phyloP scores from a whole-genome alignment of 2,329 filamentous ascomycete species.

The Hirsutella thompsonii region DNA sequence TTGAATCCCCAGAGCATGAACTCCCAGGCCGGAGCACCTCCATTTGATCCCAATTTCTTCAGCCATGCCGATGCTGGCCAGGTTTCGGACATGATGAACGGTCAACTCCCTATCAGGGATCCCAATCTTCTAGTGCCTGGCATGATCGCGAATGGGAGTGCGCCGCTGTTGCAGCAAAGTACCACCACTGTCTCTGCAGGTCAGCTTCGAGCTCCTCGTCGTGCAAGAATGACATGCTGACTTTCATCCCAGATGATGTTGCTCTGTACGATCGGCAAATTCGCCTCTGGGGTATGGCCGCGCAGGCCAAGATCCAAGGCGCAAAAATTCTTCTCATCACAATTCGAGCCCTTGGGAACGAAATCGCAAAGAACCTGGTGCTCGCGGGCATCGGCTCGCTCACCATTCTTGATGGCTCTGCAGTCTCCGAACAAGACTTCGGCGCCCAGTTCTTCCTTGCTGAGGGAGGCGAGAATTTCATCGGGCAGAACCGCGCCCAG shows the following conservation, averaged over 20 bases:
- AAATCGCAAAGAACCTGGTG: constrained; percentile 95
- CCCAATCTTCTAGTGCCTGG: constrained; percentile 17
- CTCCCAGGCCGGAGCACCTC: neutral
- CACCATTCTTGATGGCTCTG: constrained; percentile 70
- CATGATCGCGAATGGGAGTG: constrained; percentile 13
- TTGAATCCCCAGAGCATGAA: neutral
- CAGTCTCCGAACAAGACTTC: constrained; percentile 66
- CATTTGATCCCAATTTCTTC: neutral
- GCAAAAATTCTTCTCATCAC: constrained; percentile 85
- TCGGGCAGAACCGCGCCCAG: constrained; percentile 76
- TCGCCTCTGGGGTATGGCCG: constrained; percentile 90
- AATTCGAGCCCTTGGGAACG: constrained; percentile 77
- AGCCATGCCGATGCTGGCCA: constrained; percentile 1
- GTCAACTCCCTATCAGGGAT: constrained; percentile 11
- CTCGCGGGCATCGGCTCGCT: constrained; percentile 84
- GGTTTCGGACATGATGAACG: constrained; percentile 11
- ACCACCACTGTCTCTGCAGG: constrained; percentile 20
- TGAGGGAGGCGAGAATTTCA: constrained; percentile 37
- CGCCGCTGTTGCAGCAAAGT: constrained; percentile 3
- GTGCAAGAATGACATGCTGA: neutral
- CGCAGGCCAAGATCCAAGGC: constrained; percentile 81
- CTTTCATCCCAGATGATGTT: constrained; percentile 60
- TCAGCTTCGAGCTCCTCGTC: constrained; percentile 6
- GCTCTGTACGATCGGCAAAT: constrained; percentile 96
- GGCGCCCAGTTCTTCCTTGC: constrained; percentile 73